Evolutionary conservation across 768 basidiomycete genomes (phyloP).

Genomic region (Rhodotorula sphaerocarpa): DNA sequence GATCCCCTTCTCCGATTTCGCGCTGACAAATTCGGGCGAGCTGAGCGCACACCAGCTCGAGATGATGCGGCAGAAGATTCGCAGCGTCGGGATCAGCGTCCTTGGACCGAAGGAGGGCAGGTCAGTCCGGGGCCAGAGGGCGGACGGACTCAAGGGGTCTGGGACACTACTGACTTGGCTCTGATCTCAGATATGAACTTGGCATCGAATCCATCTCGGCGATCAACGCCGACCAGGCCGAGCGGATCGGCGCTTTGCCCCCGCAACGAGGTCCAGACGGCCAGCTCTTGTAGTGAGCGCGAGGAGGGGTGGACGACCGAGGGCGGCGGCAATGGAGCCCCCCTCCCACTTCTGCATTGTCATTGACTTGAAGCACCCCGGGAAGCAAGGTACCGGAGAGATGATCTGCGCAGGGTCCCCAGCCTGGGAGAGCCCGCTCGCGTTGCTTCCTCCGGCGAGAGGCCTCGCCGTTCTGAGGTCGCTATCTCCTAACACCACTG

Average conservation of each 20-base stretch:
- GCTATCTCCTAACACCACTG: no score
- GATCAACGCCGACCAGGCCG: constrained; percentile 10
- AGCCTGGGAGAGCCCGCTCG: no score
- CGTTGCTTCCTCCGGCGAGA: no score
- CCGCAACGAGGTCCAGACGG: constrained; percentile 11
- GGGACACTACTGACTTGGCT: no score
- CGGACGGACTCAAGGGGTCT: not conserved
- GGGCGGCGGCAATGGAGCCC: no score
- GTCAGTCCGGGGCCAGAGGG: constrained; percentile 1
- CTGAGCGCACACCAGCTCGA: constrained; percentile 56
- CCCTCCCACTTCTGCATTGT: no score
- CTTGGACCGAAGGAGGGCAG: constrained; percentile 48
- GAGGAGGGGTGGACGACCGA: no score
- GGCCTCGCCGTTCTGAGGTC: no score
- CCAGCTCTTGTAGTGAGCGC: not conserved
- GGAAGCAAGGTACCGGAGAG: no score
- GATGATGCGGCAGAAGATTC: constrained; percentile 67
- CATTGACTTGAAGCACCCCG: no score
- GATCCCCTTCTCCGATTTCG: constrained; percentile 61
- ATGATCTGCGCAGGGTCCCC: no score
- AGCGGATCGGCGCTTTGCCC: not conserved
- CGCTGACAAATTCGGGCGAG: constrained; percentile 48
- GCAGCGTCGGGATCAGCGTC: constrained; percentile 76
- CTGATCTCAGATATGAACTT: constrained; percentile 30
- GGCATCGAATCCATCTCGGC: constrained; percentile 34